Percentiles rank a stretch among this genome's conserved stretches.
These are phyloP conservation scores for Pestalotiopsis fici DNA, from an alignment of 2,329 filamentous ascomycete species.

Conservation along the genomic window DNA sequence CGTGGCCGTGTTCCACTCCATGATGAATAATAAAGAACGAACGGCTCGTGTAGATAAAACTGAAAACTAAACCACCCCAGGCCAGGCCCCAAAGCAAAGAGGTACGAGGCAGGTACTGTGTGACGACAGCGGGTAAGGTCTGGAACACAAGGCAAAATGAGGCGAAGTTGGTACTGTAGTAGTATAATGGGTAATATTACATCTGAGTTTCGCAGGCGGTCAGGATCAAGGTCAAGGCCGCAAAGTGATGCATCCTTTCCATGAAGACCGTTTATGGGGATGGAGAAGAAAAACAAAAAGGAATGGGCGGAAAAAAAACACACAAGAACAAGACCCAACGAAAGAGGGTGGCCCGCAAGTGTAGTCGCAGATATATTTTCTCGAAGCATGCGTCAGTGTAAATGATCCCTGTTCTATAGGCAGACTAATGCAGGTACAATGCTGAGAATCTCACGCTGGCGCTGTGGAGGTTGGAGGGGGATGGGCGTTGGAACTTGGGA, in stretches of 20 bases:
- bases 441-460: neutral
- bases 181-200: conserved; percentile 5
- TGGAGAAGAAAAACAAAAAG: neutral
- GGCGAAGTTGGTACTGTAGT: neutral
- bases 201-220: neutral
- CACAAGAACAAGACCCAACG: neutral
- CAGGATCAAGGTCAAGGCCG: neutral
- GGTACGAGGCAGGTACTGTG: neutral
- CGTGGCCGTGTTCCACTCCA: conserved; percentile 21
- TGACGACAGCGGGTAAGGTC: conserved; percentile 9
- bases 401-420: conserved; percentile 8
- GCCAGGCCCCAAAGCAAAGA: no score
- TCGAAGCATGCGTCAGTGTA: neutral
- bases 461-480: neutral
- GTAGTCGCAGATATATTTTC: conserved; percentile 10
- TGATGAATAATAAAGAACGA: conserved; percentile 17
- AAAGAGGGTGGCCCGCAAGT: neutral
- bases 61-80: no score
- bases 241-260: conserved; percentile 1
- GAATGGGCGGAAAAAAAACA: neutral
- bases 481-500: neutral
- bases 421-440: conserved; percentile 14
- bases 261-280: neutral
- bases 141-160: conserved; percentile 3
- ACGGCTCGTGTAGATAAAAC: no score